phyloP scores from a whole-genome alignment of 2,329 filamentous ascomycete species.

The Fusarium hostae region DNA sequence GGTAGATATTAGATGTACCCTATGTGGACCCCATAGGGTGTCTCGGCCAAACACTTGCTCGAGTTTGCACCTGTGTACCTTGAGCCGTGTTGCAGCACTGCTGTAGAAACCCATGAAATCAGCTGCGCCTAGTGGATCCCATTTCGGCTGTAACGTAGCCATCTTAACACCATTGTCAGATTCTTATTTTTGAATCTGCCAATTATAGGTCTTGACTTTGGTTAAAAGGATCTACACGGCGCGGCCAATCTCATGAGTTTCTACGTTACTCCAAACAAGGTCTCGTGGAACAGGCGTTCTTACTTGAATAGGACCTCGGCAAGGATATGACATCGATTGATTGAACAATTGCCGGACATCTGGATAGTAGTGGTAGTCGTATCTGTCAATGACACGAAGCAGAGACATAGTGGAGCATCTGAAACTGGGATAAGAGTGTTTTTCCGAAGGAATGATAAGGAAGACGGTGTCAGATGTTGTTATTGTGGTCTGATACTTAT shows the following conservation, averaged over 20 bases:
- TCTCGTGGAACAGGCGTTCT: background rate
- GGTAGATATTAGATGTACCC: background rate
- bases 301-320: background rate
- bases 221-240: no score
- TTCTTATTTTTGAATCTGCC: no score
- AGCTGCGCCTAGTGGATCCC: no score
- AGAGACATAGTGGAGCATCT: background rate
- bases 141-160: no score
- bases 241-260: no score
- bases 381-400: background rate
- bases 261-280: background rate
- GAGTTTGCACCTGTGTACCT: background rate
- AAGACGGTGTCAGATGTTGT: background rate
- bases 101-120: no score
- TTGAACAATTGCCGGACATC: background rate
- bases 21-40: background rate
- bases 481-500: background rate
- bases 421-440: background rate
- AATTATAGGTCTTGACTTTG: no score
- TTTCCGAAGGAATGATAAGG: background rate
- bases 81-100: background rate
- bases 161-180: no score
- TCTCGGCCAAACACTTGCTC: background rate
- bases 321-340: background rate
- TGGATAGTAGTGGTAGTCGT: background rate